Conservation (phyloP, 768 basidiomycete genomes). For the Tulasnella sp. region DNA sequence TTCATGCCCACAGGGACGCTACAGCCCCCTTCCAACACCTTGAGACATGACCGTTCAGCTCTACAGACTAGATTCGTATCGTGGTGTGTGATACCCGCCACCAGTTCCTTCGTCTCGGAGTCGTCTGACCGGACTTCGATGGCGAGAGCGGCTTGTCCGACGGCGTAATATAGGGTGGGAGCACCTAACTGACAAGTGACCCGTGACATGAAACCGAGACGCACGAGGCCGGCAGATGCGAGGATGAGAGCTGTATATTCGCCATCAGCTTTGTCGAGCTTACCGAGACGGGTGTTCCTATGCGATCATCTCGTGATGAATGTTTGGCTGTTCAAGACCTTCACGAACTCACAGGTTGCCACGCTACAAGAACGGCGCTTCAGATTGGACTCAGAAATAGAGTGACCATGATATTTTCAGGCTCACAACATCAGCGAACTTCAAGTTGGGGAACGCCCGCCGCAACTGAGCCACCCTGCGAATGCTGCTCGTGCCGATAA, state of each 20-base stretch:
- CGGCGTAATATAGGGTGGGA: conserved; percentile 74
- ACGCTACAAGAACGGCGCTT: conserved; percentile 36
- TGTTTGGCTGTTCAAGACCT: no score
- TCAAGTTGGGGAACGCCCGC: conserved; percentile 59
- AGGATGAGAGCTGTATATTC: conserved; percentile 84
- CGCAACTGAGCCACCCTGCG: conserved; percentile 83
- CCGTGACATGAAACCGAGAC: conserved; percentile 62
- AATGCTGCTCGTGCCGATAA: conserved; percentile 94
- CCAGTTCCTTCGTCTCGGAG: conserved; percentile 45
- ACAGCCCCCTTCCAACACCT: conserved; percentile 92
- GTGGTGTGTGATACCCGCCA: conserved; percentile 60
- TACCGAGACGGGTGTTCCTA: conserved; percentile 81
- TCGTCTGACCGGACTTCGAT: conserved; percentile 74
- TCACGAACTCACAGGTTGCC: conserved; percentile 67
- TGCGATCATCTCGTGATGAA: conserved; percentile 2
- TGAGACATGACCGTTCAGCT: conserved; percentile 79
- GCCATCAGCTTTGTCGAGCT: conserved; percentile 74
- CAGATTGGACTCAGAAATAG: neutral
- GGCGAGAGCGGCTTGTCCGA: conserved; percentile 87
- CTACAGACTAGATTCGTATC: conserved; percentile 63
- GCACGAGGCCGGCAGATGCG: conserved; percentile 83
- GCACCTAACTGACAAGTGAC: conserved; percentile 62
- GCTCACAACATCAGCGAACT: conserved; percentile 83
- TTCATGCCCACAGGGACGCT: conserved; percentile 86
- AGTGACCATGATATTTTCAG: no score